phyloP scores from a whole-genome alignment of 2,329 filamentous ascomycete species.

The Epichloe gansuensis region DNA sequence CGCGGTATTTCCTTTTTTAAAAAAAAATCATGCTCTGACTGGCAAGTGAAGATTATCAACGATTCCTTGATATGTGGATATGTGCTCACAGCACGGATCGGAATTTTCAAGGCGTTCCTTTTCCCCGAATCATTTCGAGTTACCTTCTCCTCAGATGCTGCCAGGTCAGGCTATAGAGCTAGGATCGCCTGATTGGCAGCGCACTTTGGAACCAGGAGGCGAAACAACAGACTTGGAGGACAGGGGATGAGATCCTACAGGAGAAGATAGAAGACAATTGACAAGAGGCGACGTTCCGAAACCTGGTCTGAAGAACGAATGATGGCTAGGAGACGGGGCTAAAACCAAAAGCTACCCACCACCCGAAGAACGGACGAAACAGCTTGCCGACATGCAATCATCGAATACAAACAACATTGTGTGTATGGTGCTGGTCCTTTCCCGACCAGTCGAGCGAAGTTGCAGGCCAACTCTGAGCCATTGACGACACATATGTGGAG shows the following conservation, averaged over 20 bases:
- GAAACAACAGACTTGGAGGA: conserved; percentile 2
- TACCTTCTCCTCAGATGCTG: conserved; percentile 34
- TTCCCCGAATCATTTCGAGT: conserved; percentile 34
- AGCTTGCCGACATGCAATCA: not conserved
- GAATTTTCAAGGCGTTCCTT: conserved; percentile 33
- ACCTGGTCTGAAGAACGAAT: too few relatives aligned
- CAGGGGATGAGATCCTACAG: not conserved
- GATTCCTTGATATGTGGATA: conserved; percentile 35
- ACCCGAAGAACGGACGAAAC: not conserved
- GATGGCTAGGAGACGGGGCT: too few relatives aligned
- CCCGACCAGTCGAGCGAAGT: not conserved
- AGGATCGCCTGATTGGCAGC: conserved; percentile 4
- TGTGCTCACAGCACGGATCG: conserved; percentile 33
- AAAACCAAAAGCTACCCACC: too few relatives aligned
- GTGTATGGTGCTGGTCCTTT: too few relatives aligned
- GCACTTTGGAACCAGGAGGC: conserved; percentile 2
- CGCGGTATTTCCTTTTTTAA: not conserved
- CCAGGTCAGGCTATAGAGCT: conserved; percentile 14
- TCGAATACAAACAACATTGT: too few relatives aligned
- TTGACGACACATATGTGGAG: too few relatives aligned
- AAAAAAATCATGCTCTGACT: not conserved
- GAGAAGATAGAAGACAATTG: not conserved
- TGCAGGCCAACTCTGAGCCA: not conserved
- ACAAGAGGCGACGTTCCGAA: not conserved
- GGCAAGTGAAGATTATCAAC: conserved; percentile 26